These are phyloP conservation scores for Rhodamnia argentea DNA, from an alignment of 345 rosid genomes.

Conservation along the genomic window DNA sequence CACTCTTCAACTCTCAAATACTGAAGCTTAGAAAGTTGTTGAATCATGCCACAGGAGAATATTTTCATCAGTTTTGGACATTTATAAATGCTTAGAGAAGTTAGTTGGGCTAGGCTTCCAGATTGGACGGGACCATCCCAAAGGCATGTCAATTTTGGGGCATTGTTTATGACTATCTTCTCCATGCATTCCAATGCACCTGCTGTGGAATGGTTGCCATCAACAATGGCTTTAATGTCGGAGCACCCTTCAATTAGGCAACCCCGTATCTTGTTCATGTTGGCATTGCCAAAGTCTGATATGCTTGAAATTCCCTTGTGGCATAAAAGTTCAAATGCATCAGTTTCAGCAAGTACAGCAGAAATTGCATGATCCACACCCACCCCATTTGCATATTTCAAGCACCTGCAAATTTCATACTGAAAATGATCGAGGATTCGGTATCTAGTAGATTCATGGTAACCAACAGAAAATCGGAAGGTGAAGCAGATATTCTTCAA, in stretches of 20 bases:
- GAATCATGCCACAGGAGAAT: constrained; percentile 5
- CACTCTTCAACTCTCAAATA: constrained; percentile 13
- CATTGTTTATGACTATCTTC: constrained; percentile 3
- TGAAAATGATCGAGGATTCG: constrained; percentile 6
- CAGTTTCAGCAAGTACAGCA: constrained; percentile 14
- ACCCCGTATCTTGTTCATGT: constrained; percentile 1
- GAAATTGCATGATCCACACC: background rate
- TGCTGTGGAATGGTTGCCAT: background rate
- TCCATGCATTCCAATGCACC: constrained; percentile 2
- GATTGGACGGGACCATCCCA: constrained; percentile 10
- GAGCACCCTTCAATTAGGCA: constrained; percentile 9
- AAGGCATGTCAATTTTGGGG: constrained; percentile 3
- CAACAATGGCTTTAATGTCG: constrained; percentile 1
- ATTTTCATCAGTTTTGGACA: constrained; percentile 8
- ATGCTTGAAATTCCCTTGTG: constrained; percentile 10
- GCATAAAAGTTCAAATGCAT: constrained; percentile 15
- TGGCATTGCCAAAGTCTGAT: constrained; percentile 1
- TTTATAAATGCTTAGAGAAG: background rate
- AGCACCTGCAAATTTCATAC: constrained; percentile 7
- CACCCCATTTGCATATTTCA: constrained; percentile 7
- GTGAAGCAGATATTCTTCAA: constrained; percentile 5
- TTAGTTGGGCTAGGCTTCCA: constrained; percentile 13
- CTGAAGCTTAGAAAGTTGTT: constrained; percentile 8
- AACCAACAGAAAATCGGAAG: constrained; percentile 11
- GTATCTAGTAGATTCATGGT: background rate